Evolutionary conservation across 768 basidiomycete species (phyloP), one percentile per base, ranked within the genome.

Genomic region (Ramaria sp.): DNA sequence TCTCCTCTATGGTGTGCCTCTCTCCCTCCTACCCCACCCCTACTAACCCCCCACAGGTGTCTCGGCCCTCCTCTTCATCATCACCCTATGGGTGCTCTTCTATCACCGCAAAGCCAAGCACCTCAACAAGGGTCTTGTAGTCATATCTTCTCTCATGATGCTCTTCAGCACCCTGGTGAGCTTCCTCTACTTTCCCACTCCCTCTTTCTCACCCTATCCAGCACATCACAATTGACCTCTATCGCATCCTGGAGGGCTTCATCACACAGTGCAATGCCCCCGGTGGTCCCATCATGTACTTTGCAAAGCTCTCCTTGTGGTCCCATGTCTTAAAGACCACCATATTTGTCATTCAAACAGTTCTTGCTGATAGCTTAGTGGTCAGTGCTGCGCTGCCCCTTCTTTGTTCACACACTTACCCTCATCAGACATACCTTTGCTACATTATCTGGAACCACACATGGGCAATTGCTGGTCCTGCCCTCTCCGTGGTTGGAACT

Each of bases 271-370:
- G 61, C 37, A 60, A 66, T n/a, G 22, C 19, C 1, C 24, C 30
- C 11, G 54, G 54, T 19, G 54, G 54, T 48, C 69, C 70, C 4
- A 62, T 64, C 31, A 67, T 65, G 0, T 72, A 64, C 58, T 72
- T 70, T 63, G 69, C 68, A 46, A 54, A 64, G 41, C 63, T 73
- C 20, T 69, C 68, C 5, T 64, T 69, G 27, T 70, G 69, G 48
- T 70, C 71, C 7, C 69, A 73, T 45, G 60, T 71, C 17, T 70
- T 73, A 53, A 71, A 69, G 37, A 72, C 69, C 51, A 64, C 71
- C 13, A 62, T 73, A 34, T 73, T 72, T 57, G 61, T 70, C 24
- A n/a, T n/a, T n/a, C n/a, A n/a, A n/a, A n/a, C n/a, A n/a, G n/a
- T n/a, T n/a, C n/a, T n/a, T n/a, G n/a, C n/a, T n/a, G n/a, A n/a